These are phyloP conservation scores for Pharus latifolius DNA, from an alignment of 176 grass and related monocot genomes.

Conservation along the genomic window DNA sequence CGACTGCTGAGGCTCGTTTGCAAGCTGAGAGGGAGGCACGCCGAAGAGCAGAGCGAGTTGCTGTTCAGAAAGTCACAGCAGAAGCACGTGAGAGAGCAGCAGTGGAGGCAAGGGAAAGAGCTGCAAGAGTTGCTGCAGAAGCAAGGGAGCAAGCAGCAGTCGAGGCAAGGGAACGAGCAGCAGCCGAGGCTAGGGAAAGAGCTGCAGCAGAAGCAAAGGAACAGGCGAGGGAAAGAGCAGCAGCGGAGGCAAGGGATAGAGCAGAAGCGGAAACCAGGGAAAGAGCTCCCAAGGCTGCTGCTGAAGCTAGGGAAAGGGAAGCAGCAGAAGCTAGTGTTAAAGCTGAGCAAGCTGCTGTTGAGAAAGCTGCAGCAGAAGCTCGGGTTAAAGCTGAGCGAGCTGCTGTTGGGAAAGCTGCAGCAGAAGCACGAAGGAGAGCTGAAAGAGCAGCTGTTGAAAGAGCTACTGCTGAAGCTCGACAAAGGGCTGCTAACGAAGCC, in stretches of 20 bases:
- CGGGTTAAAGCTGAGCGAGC: constrained; percentile 29
- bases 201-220: neutral
- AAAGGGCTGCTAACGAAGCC: constrained; percentile 36
- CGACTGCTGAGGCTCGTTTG: constrained; percentile 25
- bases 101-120: constrained; percentile 19
- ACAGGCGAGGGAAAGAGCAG: neutral
- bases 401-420: constrained; percentile 43
- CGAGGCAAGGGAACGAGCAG: constrained; percentile 17
- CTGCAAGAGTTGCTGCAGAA: constrained; percentile 13
- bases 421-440: constrained; percentile 35
- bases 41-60: constrained; percentile 30
- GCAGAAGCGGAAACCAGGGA: neutral
- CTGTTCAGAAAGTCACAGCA: constrained; percentile 31
- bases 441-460: constrained; percentile 41
- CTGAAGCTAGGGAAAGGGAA: constrained; percentile 33
- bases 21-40: constrained; percentile 38
- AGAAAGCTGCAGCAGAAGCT: constrained; percentile 28
- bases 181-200: neutral
- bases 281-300: constrained; percentile 16
- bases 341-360: constrained; percentile 31
- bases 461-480: constrained; percentile 33
- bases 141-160: constrained; percentile 7
- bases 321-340: constrained; percentile 29
- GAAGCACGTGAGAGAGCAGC: constrained; percentile 50
- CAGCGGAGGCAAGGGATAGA: constrained; percentile 1